A percentile compares a stretch with the other conserved stretches of the same genome.
Conservation (phyloP, 2,329 filamentous ascomycete genomes). For the Septoria linicola region DNA sequence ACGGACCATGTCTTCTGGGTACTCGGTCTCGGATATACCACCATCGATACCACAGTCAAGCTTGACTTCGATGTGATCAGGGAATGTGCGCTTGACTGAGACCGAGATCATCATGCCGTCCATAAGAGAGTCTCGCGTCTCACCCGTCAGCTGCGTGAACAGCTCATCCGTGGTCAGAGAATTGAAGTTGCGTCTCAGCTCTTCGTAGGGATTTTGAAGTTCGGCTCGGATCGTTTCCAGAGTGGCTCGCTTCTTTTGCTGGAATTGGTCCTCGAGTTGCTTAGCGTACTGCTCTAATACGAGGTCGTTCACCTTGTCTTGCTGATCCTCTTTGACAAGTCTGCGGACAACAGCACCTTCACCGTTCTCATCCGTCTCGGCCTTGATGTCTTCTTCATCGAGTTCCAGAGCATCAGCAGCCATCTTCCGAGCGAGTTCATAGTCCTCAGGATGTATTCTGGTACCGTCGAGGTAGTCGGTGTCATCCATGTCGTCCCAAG, state of each 20-base stretch:
- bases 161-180: constrained; percentile 71
- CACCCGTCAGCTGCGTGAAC: constrained; percentile 95
- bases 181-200: constrained; percentile 78
- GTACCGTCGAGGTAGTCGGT: constrained; percentile 96
- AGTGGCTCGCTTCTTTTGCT: constrained; percentile 91
- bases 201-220: constrained; percentile 88
- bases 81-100: constrained; percentile 81
- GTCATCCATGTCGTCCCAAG: constrained; percentile 59
- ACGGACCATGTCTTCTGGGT: constrained; percentile 66
- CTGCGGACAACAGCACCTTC: constrained; percentile 87
- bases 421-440: constrained; percentile 97
- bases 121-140: constrained; percentile 77
- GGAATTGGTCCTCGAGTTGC: constrained; percentile 88
- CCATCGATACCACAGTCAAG: constrained; percentile 94
- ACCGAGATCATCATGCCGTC: constrained; percentile 93
- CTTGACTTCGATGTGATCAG: constrained; percentile 89
- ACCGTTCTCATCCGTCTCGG: constrained; percentile 86
- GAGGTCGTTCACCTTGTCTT: constrained; percentile 93
- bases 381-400: constrained; percentile 97
- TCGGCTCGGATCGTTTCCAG: constrained; percentile 95
- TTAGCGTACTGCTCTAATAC: constrained; percentile 96
- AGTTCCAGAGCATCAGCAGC: constrained; percentile 93
- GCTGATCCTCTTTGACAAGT: constrained; percentile 89
- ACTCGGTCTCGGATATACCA: constrained; percentile 77
- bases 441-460: constrained; percentile 95